Percentiles rank a stretch among this genome's conserved stretches.
phyloP scores from a whole-genome alignment of 1,284 basidiomycete genomes.

The Abortiporus biennis region DNA sequence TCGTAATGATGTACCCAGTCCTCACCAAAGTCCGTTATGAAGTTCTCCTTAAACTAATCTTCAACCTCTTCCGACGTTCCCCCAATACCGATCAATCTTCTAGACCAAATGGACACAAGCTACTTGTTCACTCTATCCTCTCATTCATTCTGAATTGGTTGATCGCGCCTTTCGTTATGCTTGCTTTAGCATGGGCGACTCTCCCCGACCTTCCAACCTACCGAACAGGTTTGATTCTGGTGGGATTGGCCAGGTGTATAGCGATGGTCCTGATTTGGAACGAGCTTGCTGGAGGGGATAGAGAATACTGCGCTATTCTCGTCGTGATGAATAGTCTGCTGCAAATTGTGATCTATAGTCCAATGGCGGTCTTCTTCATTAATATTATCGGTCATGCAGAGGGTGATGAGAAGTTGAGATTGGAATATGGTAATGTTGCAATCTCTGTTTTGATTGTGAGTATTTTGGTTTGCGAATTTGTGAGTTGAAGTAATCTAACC shows the following conservation, averaged over 20 bases:
- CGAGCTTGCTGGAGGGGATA: constrained; percentile 70
- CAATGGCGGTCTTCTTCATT: constrained; percentile 72
- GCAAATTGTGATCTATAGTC: constrained; percentile 77
- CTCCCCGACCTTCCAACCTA: constrained; percentile 71
- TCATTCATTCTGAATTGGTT: constrained; percentile 82
- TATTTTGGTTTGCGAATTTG: constrained; percentile 1
- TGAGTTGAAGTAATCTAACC: background rate
- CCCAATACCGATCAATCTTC: constrained; percentile 31
- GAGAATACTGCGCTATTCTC: constrained; percentile 72
- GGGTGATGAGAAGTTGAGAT: constrained; percentile 31
- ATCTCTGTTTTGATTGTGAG: constrained; percentile 69
- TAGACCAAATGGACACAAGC: constrained; percentile 1
- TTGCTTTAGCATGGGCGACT: constrained; percentile 80
- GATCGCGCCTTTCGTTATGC: constrained; percentile 77
- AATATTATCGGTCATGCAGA: constrained; percentile 56
- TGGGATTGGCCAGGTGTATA: constrained; percentile 55
- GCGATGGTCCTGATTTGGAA: constrained; percentile 89
- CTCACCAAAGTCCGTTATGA: constrained; percentile 81
- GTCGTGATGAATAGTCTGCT: constrained; percentile 60
- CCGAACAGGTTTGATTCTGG: constrained; percentile 51
- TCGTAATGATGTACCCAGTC: constrained; percentile 92
- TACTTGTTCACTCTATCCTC: constrained; percentile 71
- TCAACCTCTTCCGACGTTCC: no score
- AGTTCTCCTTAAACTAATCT: constrained; percentile 50
- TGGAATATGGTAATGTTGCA: constrained; percentile 67